Percentiles rank a stretch among this genome's conserved stretches.
Conservation (phyloP, 805 yeast genomes). For the Myxozyma lipomycoides region DNA sequence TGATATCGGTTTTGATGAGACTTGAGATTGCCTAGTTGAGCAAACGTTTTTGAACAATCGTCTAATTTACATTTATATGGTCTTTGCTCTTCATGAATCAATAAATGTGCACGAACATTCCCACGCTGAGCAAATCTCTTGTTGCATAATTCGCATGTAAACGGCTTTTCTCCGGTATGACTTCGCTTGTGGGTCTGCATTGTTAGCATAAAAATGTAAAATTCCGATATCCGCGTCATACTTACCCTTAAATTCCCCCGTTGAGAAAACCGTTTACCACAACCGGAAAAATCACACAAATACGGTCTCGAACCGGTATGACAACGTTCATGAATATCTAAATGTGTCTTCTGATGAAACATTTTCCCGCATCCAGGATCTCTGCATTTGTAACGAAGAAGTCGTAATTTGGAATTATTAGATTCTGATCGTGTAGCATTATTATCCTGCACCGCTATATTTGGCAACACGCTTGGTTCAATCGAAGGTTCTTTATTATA, state of each 20-base stretch:
- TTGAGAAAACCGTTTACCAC: slow-evolving; percentile 81
- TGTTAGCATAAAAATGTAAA: neutral
- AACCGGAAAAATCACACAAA: slow-evolving; percentile 57
- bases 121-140: slow-evolving; percentile 85
- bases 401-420: neutral
- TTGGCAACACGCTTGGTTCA: neutral
- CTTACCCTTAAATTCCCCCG: slow-evolving; percentile 70
- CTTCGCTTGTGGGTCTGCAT: slow-evolving; percentile 65
- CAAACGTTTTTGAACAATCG: slow-evolving; percentile 34
- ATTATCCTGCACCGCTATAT: no score
- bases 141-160: slow-evolving; percentile 69
- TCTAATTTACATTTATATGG: slow-evolving; percentile 27
- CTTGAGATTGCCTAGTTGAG: slow-evolving; percentile 89
- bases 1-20: slow-evolving; percentile 90
- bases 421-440: neutral
- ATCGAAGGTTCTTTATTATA: neutral
- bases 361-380: slow-evolving; percentile 60
- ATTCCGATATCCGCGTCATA: neutral
- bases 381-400: slow-evolving; percentile 32
- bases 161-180: slow-evolving; percentile 93
- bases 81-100: slow-evolving; percentile 40
- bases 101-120: slow-evolving; percentile 78
- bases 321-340: slow-evolving; percentile 82
- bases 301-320: slow-evolving; percentile 86
- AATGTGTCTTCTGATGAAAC: slow-evolving; percentile 85